phyloP scores from a whole-genome alignment of 805 yeast genomes.

The Groenewaldozyma salmanticensis region DNA sequence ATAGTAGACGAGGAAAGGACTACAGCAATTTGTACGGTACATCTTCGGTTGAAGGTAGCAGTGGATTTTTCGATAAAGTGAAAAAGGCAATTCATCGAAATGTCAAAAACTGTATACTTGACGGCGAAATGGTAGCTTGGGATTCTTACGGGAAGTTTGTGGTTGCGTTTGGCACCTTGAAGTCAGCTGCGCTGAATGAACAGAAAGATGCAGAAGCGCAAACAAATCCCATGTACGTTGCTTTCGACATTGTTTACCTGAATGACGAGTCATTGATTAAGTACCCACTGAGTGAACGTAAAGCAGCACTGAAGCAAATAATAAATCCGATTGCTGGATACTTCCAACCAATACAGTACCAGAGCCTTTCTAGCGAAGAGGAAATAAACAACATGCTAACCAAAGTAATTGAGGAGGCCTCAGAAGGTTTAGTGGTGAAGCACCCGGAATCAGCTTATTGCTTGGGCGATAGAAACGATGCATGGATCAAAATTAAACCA shows the following conservation, averaged over 20 bases:
- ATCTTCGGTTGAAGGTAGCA: constrained; percentile 30
- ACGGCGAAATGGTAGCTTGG: constrained; percentile 92
- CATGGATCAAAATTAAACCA: constrained; percentile 90
- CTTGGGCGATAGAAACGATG: constrained; percentile 48
- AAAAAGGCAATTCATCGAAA: constrained; percentile 25
- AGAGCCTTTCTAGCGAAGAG: constrained; percentile 33
- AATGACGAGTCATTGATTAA: constrained; percentile 57
- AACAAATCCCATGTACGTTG: constrained; percentile 29
- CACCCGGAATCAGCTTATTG: constrained; percentile 47
- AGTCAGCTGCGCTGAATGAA: constrained; percentile 54
- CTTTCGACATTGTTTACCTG: constrained; percentile 63
- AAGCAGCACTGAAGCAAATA: constrained; percentile 37
- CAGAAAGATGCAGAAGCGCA: constrained; percentile 27
- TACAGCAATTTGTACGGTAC: constrained; percentile 63
- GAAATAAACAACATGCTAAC: constrained; percentile 51
- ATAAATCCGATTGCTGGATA: constrained; percentile 29
- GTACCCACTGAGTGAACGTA: constrained; percentile 47
- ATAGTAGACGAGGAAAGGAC: constrained; percentile 62
- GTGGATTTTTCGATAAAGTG: constrained; percentile 48
- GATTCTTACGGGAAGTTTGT: constrained; percentile 44
- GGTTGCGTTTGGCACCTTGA: constrained; percentile 74
- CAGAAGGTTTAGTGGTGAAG: constrained; percentile 81
- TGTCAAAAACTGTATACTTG: constrained; percentile 42
- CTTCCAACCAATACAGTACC: constrained; percentile 23
- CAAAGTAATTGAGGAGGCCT: constrained; percentile 44